These are phyloP conservation scores for Spathaspora passalidarum DNA, from an alignment of 805 yeast genomes.

Conservation along the genomic window DNA sequence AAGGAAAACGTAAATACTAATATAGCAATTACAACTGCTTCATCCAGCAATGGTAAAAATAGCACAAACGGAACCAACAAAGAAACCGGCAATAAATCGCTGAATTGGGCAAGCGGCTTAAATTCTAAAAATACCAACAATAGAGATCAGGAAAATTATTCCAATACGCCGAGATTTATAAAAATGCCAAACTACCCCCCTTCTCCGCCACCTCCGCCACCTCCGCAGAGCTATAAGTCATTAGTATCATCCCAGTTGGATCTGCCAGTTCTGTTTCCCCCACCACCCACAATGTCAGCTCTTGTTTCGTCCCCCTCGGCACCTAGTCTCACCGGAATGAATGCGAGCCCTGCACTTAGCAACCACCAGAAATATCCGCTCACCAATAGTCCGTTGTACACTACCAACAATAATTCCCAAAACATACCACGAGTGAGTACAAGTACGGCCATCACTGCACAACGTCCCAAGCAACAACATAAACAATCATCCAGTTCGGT, in stretches of 20 bases:
- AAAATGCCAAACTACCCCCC: not conserved
- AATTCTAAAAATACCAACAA: not conserved
- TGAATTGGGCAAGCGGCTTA: not conserved
- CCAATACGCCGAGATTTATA: constrained; percentile 1
- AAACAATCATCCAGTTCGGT: not conserved
- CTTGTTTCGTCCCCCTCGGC: not conserved
- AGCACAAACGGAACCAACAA: too few relatives aligned
- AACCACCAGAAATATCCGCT: not conserved
- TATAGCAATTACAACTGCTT: too few relatives aligned
- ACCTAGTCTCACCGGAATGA: not conserved
- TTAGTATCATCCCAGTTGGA: too few relatives aligned
- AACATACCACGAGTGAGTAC: not conserved
- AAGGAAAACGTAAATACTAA: not conserved
- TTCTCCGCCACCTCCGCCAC: not conserved
- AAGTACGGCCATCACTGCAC: not conserved
- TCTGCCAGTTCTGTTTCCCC: too few relatives aligned
- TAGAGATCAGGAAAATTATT: not conserved
- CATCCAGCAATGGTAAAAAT: too few relatives aligned
- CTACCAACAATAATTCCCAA: not conserved
- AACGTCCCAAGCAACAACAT: constrained; percentile 3
- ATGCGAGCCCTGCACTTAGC: not conserved
- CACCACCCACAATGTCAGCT: not conserved
- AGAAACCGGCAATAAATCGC: too few relatives aligned
- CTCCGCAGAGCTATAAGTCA: not conserved
- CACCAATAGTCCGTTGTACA: not conserved